Evolutionary conservation across 1,139 yeast species (phyloP).

Genomic region (Kurtzmaniella quercitrusa): DNA sequence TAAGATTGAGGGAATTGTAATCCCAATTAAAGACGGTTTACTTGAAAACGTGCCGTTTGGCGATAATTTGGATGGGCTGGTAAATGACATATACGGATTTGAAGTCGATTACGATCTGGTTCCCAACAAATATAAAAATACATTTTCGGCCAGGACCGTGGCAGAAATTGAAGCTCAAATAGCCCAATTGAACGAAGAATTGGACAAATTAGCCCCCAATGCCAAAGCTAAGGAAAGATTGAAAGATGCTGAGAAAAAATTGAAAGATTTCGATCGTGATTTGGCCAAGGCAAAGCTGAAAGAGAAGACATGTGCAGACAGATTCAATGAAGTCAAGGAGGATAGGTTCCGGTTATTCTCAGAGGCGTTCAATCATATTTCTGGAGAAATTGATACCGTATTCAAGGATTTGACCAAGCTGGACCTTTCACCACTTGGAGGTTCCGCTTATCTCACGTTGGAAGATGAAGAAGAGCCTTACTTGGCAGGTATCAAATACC

Average conservation of each 20-base stretch:
- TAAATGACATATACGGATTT: constrained; percentile 41
- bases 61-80: constrained; percentile 36
- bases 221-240: constrained; percentile 76
- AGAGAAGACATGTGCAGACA: constrained; percentile 53
- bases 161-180: constrained; percentile 42
- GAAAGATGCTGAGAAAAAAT: constrained; percentile 60
- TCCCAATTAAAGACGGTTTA: constrained; percentile 64
- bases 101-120: constrained; percentile 56
- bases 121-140: constrained; percentile 40
- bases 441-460: constrained; percentile 82
- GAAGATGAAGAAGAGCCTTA: constrained; percentile 93
- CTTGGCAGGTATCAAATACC: constrained; percentile 76
- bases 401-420: constrained; percentile 83
- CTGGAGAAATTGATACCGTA: constrained; percentile 68
- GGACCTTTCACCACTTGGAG: constrained; percentile 71
- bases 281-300: constrained; percentile 57
- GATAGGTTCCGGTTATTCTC: constrained; percentile 60
- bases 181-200: constrained; percentile 33
- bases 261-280: constrained; percentile 61
- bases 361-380: constrained; percentile 72
- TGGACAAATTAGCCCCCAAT: constrained; percentile 72
- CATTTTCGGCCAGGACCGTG: constrained; percentile 33
- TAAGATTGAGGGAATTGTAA: constrained; percentile 62
- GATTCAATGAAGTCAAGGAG: constrained; percentile 57
- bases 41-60: constrained; percentile 46